Evolutionary conservation across 75 land plant genomes (phyloP).

Genomic region (Ceratopteris richardii): DNA sequence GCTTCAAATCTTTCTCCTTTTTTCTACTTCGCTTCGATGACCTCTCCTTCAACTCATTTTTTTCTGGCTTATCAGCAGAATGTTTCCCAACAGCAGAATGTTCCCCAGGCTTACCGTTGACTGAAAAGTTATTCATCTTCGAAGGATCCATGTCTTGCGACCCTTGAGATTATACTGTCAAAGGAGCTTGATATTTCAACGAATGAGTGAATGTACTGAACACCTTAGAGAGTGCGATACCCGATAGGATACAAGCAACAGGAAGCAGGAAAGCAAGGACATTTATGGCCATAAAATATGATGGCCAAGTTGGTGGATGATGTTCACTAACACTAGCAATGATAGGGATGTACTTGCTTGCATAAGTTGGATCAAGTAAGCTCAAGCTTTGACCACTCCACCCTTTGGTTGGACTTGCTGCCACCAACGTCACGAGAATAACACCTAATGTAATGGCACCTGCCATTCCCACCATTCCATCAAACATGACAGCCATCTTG

Average conservation of each 20-base stretch:
- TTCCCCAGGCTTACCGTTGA: too few species aligned
- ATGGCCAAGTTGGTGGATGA: slow-evolving; percentile 99
- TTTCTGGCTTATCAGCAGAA: slow-evolving; percentile 41
- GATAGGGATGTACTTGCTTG: slow-evolving; percentile 99
- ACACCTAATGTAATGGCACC: slow-evolving; percentile 57
- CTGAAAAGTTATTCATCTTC: too few species aligned
- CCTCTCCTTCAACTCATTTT: slow-evolving; percentile 46
- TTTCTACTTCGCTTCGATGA: slow-evolving; percentile 45
- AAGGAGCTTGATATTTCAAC: slow-evolving; percentile 51
- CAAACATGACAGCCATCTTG: slow-evolving; percentile 71
- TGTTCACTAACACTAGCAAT: slow-evolving; percentile 99
- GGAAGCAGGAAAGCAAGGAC: slow-evolving; percentile 95
- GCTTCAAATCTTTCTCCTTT: slow-evolving; percentile 73
- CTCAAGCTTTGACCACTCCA: slow-evolving; percentile 99
- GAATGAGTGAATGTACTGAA: slow-evolving; percentile 82
- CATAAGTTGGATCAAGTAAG: slow-evolving; percentile 98
- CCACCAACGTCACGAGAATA: slow-evolving; percentile 76
- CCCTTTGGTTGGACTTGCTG: slow-evolving; percentile 97
- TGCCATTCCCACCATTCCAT: slow-evolving; percentile 65
- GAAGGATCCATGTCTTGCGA: too few species aligned
- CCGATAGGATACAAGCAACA: slow-evolving; percentile 93
- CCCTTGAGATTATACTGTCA: too few species aligned
- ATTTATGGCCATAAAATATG: slow-evolving; percentile 99
- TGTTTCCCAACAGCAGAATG: too few species aligned
- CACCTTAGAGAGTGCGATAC: slow-evolving; percentile 90